Evolutionary conservation across 2,329 filamentous ascomycete species (phyloP).

Genomic region (Pezizomycotina sp.): DNA sequence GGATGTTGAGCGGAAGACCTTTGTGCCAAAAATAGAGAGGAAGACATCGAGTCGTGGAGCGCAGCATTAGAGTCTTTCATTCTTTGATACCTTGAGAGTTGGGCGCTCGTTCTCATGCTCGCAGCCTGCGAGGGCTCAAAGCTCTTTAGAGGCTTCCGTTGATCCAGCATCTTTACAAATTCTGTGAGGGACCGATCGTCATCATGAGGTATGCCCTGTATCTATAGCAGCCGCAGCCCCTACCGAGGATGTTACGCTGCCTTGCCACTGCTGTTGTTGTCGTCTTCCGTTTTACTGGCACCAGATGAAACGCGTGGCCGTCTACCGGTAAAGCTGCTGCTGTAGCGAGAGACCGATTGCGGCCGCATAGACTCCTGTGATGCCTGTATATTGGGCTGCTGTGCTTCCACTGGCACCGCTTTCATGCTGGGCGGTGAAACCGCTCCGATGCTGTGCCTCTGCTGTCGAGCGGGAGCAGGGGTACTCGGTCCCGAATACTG

Average conservation of each 20-base stretch:
- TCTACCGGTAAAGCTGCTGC: slow-evolving; percentile 84
- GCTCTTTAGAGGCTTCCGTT: slow-evolving; percentile 68
- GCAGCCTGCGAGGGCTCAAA: slow-evolving; percentile 51
- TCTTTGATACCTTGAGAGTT: slow-evolving; percentile 67
- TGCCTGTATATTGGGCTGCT: slow-evolving; percentile 52
- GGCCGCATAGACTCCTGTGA: slow-evolving; percentile 53
- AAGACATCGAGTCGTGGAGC: slow-evolving; percentile 83
- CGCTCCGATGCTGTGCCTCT: slow-evolving; percentile 29
- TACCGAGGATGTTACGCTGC: slow-evolving; percentile 36
- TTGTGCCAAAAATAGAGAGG: slow-evolving; percentile 62
- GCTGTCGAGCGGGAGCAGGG: slow-evolving; percentile 30
- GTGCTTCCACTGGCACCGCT: slow-evolving; percentile 42
- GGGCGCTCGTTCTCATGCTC: slow-evolving; percentile 57
- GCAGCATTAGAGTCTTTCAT: slow-evolving; percentile 82
- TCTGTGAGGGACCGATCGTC: slow-evolving; percentile 90
- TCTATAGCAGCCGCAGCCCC: slow-evolving; percentile 49
- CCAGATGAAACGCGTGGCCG: slow-evolving; percentile 61
- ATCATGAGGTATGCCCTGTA: slow-evolving; percentile 47
- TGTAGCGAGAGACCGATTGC: slow-evolving; percentile 57
- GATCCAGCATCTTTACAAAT: slow-evolving; percentile 77
- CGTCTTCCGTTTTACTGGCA: slow-evolving; percentile 40
- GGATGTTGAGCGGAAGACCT: slow-evolving; percentile 22
- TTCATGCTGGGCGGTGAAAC: slow-evolving; percentile 29
- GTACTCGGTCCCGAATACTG: slow-evolving; percentile 28
- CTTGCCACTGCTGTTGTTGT: slow-evolving; percentile 42